Base-by-base conservation (phyloP, 176 grass and related monocot species). In the Carex kokanica region DNA sequence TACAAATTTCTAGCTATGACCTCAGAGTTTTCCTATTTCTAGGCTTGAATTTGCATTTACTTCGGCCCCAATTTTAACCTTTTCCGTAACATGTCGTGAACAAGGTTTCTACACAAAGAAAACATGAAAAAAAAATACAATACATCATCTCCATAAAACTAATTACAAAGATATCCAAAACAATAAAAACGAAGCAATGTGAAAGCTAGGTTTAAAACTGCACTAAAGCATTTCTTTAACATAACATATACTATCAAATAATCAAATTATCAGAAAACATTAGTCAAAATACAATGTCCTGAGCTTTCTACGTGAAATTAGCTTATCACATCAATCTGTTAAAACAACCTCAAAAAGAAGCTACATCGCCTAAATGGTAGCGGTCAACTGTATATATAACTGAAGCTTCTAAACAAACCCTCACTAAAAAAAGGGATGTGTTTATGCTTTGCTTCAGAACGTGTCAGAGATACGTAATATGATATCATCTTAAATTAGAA, bases 331-430 rank as follows among this genome's bases (percentile, higher is more conserved):
- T 82, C 43, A 54, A 82, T 68, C 1, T 82, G 41, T 54, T 45
- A 41, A 49, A 65, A 82, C 40, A 68, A 82, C 38, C 61, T 67
- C 41, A 65, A 65, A 82, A 82, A 67, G 20, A 68, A 82, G 47
- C 57, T 78, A 64, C 23, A 65, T 65, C 7, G 60, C 41, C 80
- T 65, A 65, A 82, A 68, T 49, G 16, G 73, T 78, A 78, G 51
- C 73, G 18, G 51, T 56, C 51, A 78, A 55, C 80, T 67, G 59
- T 82, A 51, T 82, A 51, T 82, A 54, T 54, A 34, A 27, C 61
- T 67, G 61, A 67, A 82, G 80, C 60, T 82, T 52, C 10, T 31
- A 78, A 78, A 51, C 80, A 52, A 65, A 52, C 80, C 80, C 80
- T 82, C 60, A 54, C 63, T 82, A 82, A 82, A 68, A 82, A 82